phyloP scores from a whole-genome alignment of 2,329 filamentous ascomycete species.

The Monilinia vaccinii-corymbosi region DNA sequence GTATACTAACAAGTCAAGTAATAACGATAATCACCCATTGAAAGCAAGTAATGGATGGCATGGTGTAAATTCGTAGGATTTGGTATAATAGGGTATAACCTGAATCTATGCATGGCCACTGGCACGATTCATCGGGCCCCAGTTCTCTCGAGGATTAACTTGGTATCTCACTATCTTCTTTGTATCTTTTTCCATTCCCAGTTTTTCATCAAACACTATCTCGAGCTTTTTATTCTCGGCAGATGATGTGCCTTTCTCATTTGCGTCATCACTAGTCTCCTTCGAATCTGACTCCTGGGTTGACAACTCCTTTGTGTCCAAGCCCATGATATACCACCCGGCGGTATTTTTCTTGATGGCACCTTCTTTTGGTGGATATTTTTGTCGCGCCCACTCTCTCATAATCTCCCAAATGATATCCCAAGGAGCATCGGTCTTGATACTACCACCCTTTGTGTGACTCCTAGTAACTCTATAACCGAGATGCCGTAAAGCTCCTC shows the following conservation, averaged over 20 bases:
- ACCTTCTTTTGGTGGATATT: conserved; percentile 64
- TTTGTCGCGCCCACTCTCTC: conserved; percentile 81
- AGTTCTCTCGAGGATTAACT: conserved; percentile 81
- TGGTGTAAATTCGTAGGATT: background rate
- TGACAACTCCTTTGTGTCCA: conserved; percentile 18
- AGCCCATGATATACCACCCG: conserved; percentile 59
- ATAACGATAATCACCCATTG: background rate
- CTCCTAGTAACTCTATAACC: conserved; percentile 80
- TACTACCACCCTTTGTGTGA: conserved; percentile 79
- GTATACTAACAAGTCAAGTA: background rate
- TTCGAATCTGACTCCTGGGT: conserved; percentile 10
- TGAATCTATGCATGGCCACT: conserved; percentile 16
- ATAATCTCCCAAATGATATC: conserved; percentile 84
- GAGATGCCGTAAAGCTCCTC: conserved; percentile 70
- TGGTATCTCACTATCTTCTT: conserved; percentile 79
- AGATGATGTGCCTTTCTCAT: background rate
- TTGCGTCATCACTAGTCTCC: conserved; percentile 9
- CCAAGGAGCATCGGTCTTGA: conserved; percentile 94
- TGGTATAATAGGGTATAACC: background rate
- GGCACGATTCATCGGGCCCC: conserved; percentile 57
- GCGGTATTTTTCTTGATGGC: conserved; percentile 61
- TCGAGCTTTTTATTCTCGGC: conserved; percentile 28
- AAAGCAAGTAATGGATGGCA: background rate
- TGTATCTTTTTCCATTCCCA: conserved; percentile 60
- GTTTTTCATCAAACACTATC: conserved; percentile 69